These are phyloP conservation scores for Adansonia digitata DNA, from an alignment of 345 rosid species.

Conservation along the genomic window DNA sequence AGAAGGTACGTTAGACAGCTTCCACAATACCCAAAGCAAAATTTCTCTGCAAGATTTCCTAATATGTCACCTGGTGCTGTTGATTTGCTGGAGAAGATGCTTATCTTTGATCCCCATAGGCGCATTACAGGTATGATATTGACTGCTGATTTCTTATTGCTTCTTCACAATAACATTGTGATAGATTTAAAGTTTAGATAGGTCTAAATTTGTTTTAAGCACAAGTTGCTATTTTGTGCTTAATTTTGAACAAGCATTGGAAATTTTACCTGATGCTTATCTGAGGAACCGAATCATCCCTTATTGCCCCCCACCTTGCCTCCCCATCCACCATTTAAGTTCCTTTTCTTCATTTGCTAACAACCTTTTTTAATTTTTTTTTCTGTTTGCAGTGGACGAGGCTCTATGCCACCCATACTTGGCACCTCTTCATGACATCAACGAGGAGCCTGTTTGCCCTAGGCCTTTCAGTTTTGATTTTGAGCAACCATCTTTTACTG, in stretches of 20 bases:
- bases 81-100: slow-evolving; percentile 94
- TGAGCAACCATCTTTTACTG: slow-evolving; percentile 89
- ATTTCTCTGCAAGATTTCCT: slow-evolving; percentile 65
- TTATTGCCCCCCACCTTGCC: not conserved
- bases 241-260: not conserved
- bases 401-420: slow-evolving; percentile 37
- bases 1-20: slow-evolving; percentile 95
- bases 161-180: slow-evolving; percentile 1
- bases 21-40: slow-evolving; percentile 89
- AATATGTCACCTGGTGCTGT: slow-evolving; percentile 63
- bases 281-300: not conserved
- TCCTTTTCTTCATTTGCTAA: not conserved
- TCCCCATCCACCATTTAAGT: not conserved
- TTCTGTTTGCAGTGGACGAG: slow-evolving; percentile 64
- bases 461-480: slow-evolving; percentile 83
- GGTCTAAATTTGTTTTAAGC: slow-evolving; percentile 4
- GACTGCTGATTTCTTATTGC: not conserved
- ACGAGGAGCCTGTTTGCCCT: slow-evolving; percentile 82
- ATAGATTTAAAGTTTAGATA: not conserved
- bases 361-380: not conserved
- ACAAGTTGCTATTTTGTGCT: not conserved
- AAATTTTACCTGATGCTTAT: not conserved
- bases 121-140: slow-evolving; percentile 85
- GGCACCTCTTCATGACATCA: slow-evolving; percentile 10
- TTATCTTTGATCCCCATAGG: slow-evolving; percentile 81